Evolutionary conservation across 1,284 basidiomycete genomes (phyloP).

Genomic region (Leccinum subfulvum): DNA sequence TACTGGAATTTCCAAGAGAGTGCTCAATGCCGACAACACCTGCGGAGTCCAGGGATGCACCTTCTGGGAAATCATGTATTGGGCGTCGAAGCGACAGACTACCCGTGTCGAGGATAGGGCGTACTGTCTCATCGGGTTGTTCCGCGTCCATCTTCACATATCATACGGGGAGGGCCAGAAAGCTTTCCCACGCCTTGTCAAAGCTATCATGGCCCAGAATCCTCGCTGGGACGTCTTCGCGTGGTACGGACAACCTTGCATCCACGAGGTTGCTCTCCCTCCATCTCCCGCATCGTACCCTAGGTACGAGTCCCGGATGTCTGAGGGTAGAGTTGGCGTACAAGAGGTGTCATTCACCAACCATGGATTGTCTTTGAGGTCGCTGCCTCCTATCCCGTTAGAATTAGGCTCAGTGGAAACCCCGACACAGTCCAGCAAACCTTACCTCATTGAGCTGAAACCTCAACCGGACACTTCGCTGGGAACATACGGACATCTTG

Average conservation of each 20-base stretch:
- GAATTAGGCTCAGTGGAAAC: neutral
- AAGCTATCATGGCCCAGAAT: slow-evolving; percentile 6
- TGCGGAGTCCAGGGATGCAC: slow-evolving; percentile 8
- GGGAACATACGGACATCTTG: neutral
- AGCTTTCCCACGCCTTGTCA: slow-evolving; percentile 13
- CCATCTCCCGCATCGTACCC: slow-evolving; percentile 12
- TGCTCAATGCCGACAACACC: slow-evolving; percentile 7
- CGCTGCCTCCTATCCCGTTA: neutral
- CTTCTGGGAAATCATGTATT: slow-evolving; percentile 20
- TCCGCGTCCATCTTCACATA: slow-evolving; percentile 13
- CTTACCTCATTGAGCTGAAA: neutral
- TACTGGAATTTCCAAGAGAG: slow-evolving; percentile 6
- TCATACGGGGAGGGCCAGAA: slow-evolving; percentile 17
- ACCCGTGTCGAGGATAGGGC: slow-evolving; percentile 16
- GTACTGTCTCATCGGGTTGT: slow-evolving; percentile 18
- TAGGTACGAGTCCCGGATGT: slow-evolving; percentile 2
- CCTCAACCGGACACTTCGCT: neutral
- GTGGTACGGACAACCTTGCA: slow-evolving; percentile 16
- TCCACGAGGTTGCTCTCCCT: slow-evolving; percentile 17
- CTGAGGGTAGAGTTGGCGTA: slow-evolving; percentile 5
- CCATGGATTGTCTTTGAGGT: neutral
- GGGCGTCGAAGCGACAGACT: slow-evolving; percentile 20
- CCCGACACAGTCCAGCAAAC: neutral
- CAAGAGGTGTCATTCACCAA: neutral
- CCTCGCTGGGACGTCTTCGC: slow-evolving; percentile 17